phyloP scores from a whole-genome alignment of 2,329 filamentous ascomycete species.

The Aureobasidium melanogenum region DNA sequence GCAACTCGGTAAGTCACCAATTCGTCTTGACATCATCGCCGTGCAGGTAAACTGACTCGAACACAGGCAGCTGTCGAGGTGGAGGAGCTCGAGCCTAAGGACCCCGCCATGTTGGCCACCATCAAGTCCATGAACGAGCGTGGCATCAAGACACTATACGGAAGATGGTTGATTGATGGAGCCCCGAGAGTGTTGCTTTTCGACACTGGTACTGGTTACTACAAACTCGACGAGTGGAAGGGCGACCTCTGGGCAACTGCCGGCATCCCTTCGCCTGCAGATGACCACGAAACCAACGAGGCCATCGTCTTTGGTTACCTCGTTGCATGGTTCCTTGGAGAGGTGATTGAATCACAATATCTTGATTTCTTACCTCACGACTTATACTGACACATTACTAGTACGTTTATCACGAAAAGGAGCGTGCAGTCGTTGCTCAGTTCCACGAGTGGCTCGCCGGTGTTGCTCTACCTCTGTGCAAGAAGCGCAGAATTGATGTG shows the following conservation, averaged over 20 bases:
- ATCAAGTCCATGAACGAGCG: slow-evolving; percentile 90
- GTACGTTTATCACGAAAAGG: slow-evolving; percentile 91
- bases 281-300: slow-evolving; percentile 93
- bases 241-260: slow-evolving; percentile 87
- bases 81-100: slow-evolving; percentile 79
- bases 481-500: slow-evolving; percentile 89
- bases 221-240: slow-evolving; percentile 93
- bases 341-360: slow-evolving; percentile 49
- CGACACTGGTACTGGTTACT: slow-evolving; percentile 87
- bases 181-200: slow-evolving; percentile 89
- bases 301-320: slow-evolving; percentile 96
- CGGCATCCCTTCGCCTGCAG: slow-evolving; percentile 85
- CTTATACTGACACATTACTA: slow-evolving; percentile 30
- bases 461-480: slow-evolving; percentile 82
- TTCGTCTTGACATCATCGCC: neutral
- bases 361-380: neutral
- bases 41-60: slow-evolving; percentile 13
- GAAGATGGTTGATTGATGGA: slow-evolving; percentile 94
- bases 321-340: slow-evolving; percentile 95
- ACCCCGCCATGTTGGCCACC: slow-evolving; percentile 67
- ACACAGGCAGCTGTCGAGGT: slow-evolving; percentile 89
- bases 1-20: slow-evolving; percentile 60
- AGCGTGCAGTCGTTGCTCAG: slow-evolving; percentile 87
- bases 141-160: slow-evolving; percentile 83
- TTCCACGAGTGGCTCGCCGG: slow-evolving; percentile 99